Percentiles rank a stretch among this genome's conserved stretches.
phyloP scores from a whole-genome alignment of 164 flowering plant species.

The Aristolochia contorta region DNA sequence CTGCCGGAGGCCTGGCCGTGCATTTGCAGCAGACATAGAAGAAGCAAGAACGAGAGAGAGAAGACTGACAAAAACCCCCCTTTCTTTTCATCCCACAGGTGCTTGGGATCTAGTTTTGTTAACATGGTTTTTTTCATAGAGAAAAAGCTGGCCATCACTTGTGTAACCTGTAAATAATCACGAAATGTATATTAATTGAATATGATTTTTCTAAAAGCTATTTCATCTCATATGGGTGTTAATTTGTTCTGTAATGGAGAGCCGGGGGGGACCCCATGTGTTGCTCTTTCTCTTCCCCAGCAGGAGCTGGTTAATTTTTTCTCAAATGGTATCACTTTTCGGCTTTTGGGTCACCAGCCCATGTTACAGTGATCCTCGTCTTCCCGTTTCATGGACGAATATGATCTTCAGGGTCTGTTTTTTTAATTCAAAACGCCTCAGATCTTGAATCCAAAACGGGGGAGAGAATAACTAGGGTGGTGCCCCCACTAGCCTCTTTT shows the following conservation, averaged over 20 bases:
- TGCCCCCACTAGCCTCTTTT: background rate
- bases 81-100: background rate
- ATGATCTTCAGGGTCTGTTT: background rate
- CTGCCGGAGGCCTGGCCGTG: constrained; percentile 2
- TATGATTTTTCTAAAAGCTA: constrained; percentile 16
- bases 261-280: constrained; percentile 1
- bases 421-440: background rate
- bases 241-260: background rate
- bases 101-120: constrained; percentile 15
- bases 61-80: constrained; percentile 4
- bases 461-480: background rate
- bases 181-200: constrained; percentile 38
- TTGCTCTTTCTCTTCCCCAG: background rate
- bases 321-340: constrained; percentile 1
- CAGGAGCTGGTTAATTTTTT: background rate
- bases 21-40: constrained; percentile 29
- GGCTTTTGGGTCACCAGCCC: background rate
- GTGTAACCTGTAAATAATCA: constrained; percentile 53
- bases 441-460: background rate
- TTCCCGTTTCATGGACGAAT: background rate
- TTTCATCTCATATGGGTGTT: constrained; percentile 1
- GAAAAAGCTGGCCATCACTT: constrained; percentile 3
- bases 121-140: constrained; percentile 6
- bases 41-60: constrained; percentile 8
- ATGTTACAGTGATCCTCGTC: constrained; percentile 1